phyloP scores from a whole-genome alignment of 2,329 filamentous ascomycete species.

The Penicillium sp. region DNA sequence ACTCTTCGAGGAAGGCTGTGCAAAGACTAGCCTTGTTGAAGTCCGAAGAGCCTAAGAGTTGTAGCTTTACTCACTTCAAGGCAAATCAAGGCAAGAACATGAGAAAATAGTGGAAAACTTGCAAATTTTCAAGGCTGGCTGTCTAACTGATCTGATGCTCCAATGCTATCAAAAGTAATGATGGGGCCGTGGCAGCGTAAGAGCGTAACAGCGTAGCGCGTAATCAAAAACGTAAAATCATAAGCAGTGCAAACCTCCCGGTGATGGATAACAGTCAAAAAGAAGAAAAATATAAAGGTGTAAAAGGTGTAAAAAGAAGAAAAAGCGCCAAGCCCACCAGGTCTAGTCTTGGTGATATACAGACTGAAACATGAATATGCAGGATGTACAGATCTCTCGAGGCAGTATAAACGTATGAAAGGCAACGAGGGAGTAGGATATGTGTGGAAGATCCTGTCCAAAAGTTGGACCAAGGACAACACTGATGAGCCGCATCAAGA shows the following conservation, averaged over 20 bases:
- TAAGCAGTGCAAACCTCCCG: not conserved
- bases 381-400: conserved; percentile 10
- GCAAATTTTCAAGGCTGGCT: not conserved
- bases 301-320: not conserved
- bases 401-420: not conserved
- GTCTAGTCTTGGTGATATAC: conserved; percentile 11
- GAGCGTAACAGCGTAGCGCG: not conserved
- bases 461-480: not conserved
- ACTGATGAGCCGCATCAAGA: conserved; percentile 6
- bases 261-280: not conserved
- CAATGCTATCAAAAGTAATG: not conserved
- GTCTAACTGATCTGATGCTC: not conserved
- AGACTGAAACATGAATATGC: not conserved
- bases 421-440: not conserved
- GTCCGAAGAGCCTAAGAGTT: not conserved
- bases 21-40: not conserved
- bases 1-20: not conserved
- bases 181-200: not conserved
- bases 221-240: conserved; percentile 8
- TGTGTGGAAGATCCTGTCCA: not conserved
- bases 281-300: not conserved
- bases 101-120: not conserved
- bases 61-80: not conserved
- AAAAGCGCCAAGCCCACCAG: not conserved
- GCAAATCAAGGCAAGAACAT: not conserved